These are phyloP conservation scores for Monosporozyma solicola DNA, from an alignment of 805 yeast genomes.

Conservation along the genomic window DNA sequence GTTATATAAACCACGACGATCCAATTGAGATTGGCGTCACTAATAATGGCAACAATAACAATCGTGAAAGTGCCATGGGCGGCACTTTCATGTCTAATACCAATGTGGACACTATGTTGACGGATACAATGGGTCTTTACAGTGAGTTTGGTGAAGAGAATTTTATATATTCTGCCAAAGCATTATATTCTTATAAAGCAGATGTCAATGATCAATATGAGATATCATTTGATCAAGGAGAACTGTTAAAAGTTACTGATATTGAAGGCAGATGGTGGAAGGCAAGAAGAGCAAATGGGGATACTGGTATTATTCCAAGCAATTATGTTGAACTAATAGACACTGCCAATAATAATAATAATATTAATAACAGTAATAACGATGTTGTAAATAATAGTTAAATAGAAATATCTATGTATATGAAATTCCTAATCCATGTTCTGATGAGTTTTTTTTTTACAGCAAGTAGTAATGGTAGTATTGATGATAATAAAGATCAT, in stretches of 20 bases:
- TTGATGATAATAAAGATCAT: neutral
- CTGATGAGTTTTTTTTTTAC: too few relatives aligned
- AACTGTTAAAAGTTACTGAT: conserved; percentile 83
- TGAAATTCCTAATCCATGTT: neutral
- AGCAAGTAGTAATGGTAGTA: too few relatives aligned
- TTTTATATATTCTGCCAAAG: conserved; percentile 80
- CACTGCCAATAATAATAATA: neutral
- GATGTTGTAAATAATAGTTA: conserved; percentile 9
- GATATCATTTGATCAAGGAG: conserved; percentile 83
- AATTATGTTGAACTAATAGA: conserved; percentile 77
- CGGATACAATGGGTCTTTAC: conserved; percentile 29
- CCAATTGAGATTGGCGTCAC: neutral
- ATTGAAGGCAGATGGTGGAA: conserved; percentile 99
- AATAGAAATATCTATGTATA: neutral
- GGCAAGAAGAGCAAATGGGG: conserved; percentile 81
- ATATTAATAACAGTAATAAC: conserved; percentile 7
- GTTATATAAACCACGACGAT: neutral
- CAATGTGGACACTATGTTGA: conserved; percentile 29
- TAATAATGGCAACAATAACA: neutral
- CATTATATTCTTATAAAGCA: conserved; percentile 79
- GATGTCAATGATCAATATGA: conserved; percentile 91
- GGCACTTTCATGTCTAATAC: conserved; percentile 16
- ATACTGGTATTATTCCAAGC: conserved; percentile 93
- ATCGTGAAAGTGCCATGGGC: neutral
- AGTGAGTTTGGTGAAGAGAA: conserved; percentile 30